A percentile compares a stretch with the other conserved stretches of the same genome.
phyloP scores from a whole-genome alignment of 495 filamentous ascomycete species.

The Penicillium taxi region DNA sequence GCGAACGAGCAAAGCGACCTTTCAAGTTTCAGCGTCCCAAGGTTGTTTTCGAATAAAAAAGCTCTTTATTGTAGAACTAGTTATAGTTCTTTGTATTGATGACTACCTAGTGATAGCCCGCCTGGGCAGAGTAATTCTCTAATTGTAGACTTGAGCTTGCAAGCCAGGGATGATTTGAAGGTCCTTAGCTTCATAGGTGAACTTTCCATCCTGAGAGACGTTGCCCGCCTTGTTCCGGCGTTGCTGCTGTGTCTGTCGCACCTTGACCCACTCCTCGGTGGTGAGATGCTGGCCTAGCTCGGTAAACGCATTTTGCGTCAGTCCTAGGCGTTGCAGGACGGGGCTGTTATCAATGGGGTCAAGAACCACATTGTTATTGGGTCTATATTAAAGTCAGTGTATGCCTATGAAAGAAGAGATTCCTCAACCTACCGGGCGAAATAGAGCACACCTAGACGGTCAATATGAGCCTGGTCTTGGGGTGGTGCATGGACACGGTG shows the following conservation, averaged over 20 bases:
- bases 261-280: constrained; percentile 29
- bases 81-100: too few relatives aligned
- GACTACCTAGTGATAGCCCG: background rate
- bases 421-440: constrained; percentile 26
- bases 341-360: constrained; percentile 39
- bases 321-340: constrained; percentile 33
- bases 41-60: too few relatives aligned
- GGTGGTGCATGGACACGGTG: constrained; percentile 47
- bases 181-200: constrained; percentile 32
- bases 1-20: too few relatives aligned
- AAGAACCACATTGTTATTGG: constrained; percentile 31
- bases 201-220: constrained; percentile 31
- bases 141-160: constrained; percentile 39
- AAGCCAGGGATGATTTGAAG: constrained; percentile 43
- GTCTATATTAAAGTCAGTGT: constrained; percentile 10
- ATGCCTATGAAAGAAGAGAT: background rate
- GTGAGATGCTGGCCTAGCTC: constrained; percentile 28
- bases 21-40: too few relatives aligned
- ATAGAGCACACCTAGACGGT: constrained; percentile 44
- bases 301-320: constrained; percentile 27
- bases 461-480: constrained; percentile 42
- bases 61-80: too few relatives aligned
- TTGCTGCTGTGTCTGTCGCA: constrained; percentile 36
- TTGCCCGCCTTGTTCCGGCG: constrained; percentile 33
- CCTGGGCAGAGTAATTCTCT: too few relatives aligned